Evolutionary conservation across 352 stramenopile genomes (phyloP), one percentile per base, ranked within the genome.

Genomic region (Phytophthora quininea): DNA sequence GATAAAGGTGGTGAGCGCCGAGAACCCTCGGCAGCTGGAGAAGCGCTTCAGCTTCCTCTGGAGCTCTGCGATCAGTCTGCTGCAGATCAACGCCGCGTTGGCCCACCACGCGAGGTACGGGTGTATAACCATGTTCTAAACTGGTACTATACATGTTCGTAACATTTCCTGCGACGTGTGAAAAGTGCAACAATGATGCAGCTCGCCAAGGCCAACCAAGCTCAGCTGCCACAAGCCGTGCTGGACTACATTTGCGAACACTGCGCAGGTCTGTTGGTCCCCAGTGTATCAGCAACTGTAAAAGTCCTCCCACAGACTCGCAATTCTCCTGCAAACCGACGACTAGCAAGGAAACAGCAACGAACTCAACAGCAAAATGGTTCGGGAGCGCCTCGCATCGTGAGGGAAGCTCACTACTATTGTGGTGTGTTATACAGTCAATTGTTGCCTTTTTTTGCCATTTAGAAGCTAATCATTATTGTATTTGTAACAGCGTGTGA

Each of bases 21-120:
- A 69, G 45, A 83, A 74, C 72, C 64, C 81, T 5, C 80, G 80
- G 35, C 82, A 89, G 62, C 69, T 92, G 1, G 79, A 92, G 62
- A 85, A 89, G 58, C 82, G 80, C 38, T 78, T 92, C 55, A 73
- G 73, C 27, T 93, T 88, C 63, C 73, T 93, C 42, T 93, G 85
- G 85, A 73, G 58, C 43, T 55, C 80, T 2, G 81, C 83, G n/a
- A 83, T 91, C 51, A 54, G 62, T 9, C 53, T 89, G 35, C 38
- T 91, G n/a, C 46, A 66, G 0, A 76, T 69, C 0, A 87, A 67
- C 24, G 58, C 70, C 7, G 35, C 57, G 38, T 48, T 88, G 46
- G 81, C 85, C 57, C 80, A 90, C 58, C 65, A 84, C 45, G 79
- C 90, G 61, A 79, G 76, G 82, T 91, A 27, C 46, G 62, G 52